Evolutionary conservation across 2,329 filamentous ascomycete genomes (phyloP).

Genomic region (Ophiostoma ips): DNA sequence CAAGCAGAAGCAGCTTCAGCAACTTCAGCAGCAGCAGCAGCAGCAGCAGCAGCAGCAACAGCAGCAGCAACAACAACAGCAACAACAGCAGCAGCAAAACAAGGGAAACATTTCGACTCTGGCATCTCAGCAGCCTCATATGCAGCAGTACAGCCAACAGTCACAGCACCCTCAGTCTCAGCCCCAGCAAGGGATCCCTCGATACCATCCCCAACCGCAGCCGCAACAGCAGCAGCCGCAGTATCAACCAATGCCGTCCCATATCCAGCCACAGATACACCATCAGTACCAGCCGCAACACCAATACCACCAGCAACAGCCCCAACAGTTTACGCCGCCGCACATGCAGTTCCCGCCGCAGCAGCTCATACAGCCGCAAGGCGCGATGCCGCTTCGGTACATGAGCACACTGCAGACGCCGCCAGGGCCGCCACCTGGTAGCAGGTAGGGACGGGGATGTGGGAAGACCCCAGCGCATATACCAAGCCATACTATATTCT

Average conservation of each 20-base stretch:
- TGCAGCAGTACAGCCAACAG: conserved; percentile 1
- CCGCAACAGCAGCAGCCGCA: conserved; percentile 1
- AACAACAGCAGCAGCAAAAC: neutral
- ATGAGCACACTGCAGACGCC: neutral
- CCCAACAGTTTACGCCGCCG: neutral
- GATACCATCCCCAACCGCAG: conserved; percentile 16
- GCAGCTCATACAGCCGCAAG: conserved; percentile 5
- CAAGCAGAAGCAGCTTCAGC: conserved; percentile 12
- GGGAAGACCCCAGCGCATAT: no score
- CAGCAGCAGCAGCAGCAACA: conserved; percentile 1
- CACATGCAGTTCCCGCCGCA: conserved; percentile 8
- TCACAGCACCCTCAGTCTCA: conserved; percentile 11
- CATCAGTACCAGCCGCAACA: neutral
- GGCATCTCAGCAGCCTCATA: neutral
- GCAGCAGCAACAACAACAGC: neutral
- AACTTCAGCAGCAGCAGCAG: conserved; percentile 11
- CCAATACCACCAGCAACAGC: neutral
- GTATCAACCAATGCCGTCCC: conserved; percentile 1
- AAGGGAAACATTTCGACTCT: neutral
- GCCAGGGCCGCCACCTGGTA: neutral
- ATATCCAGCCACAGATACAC: neutral
- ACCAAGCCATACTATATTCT: no score
- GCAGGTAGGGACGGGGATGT: neutral
- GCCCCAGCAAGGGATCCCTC: conserved; percentile 14
- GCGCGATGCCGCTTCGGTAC: neutral